Conservation (phyloP, 1,284 basidiomycete species). For the Cryptococcus jaspeensis region DNA sequence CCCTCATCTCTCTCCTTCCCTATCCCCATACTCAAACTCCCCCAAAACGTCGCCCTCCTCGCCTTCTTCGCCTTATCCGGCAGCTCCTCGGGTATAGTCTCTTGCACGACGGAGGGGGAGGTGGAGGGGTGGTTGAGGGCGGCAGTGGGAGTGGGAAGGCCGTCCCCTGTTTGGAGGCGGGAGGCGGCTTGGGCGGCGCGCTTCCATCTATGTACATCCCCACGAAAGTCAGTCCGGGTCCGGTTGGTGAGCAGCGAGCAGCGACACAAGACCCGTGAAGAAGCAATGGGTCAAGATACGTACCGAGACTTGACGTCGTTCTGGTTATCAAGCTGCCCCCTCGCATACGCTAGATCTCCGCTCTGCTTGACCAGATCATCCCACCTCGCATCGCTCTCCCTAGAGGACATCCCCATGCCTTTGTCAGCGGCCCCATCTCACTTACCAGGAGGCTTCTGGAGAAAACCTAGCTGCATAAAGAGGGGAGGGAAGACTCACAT, state of each 20-base stretch:
- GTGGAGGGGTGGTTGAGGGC: constrained; percentile 1
- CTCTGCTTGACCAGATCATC: constrained; percentile 30
- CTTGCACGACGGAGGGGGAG: neutral
- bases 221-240: neutral
- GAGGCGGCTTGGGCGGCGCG: constrained; percentile 29
- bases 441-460: neutral
- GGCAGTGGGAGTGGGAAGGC: constrained; percentile 15
- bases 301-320: constrained; percentile 36
- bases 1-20: constrained; percentile 26
- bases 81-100: constrained; percentile 3
- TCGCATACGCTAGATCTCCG: constrained; percentile 17
- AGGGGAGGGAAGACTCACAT: constrained; percentile 11
- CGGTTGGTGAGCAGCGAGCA: neutral
- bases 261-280: no score
- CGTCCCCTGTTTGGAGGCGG: constrained; percentile 30
- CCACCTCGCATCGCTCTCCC: constrained; percentile 27
- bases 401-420: neutral
- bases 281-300: no score
- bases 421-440: neutral
- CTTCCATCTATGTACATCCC: constrained; percentile 23
- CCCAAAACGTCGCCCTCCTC: constrained; percentile 30
- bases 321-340: constrained; percentile 31
- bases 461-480: neutral
- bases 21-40: constrained; percentile 22
- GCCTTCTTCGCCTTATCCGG: constrained; percentile 9